Evolutionary conservation across 2,329 filamentous ascomycete genomes (phyloP), one percentile per base, ranked within the genome.

Genomic region (Colletotrichum noveboracense): DNA sequence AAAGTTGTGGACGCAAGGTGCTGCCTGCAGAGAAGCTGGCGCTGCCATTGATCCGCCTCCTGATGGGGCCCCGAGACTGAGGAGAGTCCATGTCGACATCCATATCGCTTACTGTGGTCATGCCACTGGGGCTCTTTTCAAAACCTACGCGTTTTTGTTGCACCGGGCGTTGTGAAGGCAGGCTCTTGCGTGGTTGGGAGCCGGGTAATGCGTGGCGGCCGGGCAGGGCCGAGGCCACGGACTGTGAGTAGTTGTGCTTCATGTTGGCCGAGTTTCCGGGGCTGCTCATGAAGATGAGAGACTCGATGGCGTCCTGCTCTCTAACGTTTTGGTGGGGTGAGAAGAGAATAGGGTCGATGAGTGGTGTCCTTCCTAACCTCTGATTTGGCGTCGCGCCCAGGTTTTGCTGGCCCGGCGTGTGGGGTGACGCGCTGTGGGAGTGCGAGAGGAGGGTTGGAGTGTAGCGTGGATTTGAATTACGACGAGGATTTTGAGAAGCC

Each of bases 221-320:
- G n/a, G 73, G 76, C 36, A 77, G 65, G 12, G 36, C 56, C 14
- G 75, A 69, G 3, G 86, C 86, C 13, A 82, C 82, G 1, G 84
- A 81, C 0, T 86, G 84, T 1, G 90, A 87, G 74, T 91, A 91
- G 12, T 84, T 81, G 75, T 90, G 90, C 77, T 91, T 91, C 79
- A 93, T 84, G 76, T 91, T 92, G 56, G 90, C 88, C 60, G 93
- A 93, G 82, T 95, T 94, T 18, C 93, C 93, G 0, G 94, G 94
- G 77, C 93, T 95, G 80, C 94, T 95, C 92, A 97, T 94, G 80
- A 96, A 96, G 30, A 96, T 87, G 28, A 97, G 85, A 1, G 94
- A 94, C 81, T 96, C 94, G 62, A 96, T 92, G 7, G 95, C 95
- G 80, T 96, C 95, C 80, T 96, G 94, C 81, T 97, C 95, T 67